Conservation (phyloP, 805 yeast species). For the Candida caryicola region DNA sequence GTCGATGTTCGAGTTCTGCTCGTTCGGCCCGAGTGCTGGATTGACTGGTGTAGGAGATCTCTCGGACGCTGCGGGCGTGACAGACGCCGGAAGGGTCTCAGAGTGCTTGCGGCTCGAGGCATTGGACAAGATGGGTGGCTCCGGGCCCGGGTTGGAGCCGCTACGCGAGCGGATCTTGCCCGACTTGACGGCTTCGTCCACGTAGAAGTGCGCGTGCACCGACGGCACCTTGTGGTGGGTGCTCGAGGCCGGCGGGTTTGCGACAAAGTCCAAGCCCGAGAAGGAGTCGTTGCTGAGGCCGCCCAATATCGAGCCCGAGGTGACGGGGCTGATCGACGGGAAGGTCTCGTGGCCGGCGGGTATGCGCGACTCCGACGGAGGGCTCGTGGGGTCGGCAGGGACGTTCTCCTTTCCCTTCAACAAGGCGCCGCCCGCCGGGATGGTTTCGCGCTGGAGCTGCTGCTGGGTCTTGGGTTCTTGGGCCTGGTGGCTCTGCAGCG, state of each 20-base stretch:
- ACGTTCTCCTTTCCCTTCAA: slow-evolving; percentile 25
- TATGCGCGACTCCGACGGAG: not conserved
- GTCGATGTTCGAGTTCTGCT: slow-evolving; percentile 53
- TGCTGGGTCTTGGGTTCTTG: slow-evolving; percentile 2
- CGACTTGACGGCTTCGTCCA: slow-evolving; percentile 62
- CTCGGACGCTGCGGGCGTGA: not conserved
- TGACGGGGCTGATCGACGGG: slow-evolving; percentile 1
- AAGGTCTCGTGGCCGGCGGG: not conserved
- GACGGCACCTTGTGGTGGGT: slow-evolving; percentile 55
- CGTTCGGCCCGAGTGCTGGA: slow-evolving; percentile 11
- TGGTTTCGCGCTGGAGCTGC: slow-evolving; percentile 22
- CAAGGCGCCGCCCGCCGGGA: slow-evolving; percentile 47
- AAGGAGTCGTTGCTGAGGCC: slow-evolving; percentile 15
- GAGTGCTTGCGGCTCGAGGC: slow-evolving; percentile 17
- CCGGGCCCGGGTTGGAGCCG: slow-evolving; percentile 32
- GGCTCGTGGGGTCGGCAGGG: not conserved
- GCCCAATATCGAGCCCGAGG: not conserved
- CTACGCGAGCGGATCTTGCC: slow-evolving; percentile 37
- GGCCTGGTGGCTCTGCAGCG: not conserved
- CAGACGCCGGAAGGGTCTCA: not conserved
- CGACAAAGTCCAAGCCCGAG: slow-evolving; percentile 23
- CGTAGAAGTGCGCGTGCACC: slow-evolving; percentile 77
- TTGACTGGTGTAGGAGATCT: not conserved
- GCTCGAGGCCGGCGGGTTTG: slow-evolving; percentile 29
- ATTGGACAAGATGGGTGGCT: slow-evolving; percentile 7